Evolutionary conservation across 768 basidiomycete genomes (phyloP).

Genomic region (Mycena olivaceomarginata): DNA sequence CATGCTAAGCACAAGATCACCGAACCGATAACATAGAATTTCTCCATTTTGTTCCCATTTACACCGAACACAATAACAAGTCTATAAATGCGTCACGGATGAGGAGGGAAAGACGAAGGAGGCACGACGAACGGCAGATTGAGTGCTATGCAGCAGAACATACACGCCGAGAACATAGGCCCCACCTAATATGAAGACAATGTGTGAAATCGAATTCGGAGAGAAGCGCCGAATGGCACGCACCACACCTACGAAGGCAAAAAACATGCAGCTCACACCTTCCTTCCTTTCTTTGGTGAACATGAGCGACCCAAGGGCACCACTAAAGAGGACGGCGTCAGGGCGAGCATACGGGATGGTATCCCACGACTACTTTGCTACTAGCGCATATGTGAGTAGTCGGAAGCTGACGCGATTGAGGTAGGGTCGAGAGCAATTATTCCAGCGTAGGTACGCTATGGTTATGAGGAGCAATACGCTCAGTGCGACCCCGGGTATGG

Average conservation of each 20-base stretch:
- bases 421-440: not conserved
- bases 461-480: not conserved
- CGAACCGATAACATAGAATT: slow-evolving; percentile 17
- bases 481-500: slow-evolving; percentile 4
- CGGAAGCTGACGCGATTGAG: slow-evolving; percentile 8
- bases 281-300: slow-evolving; percentile 3
- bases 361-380: not conserved
- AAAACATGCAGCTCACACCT: not conserved
- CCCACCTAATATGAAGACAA: slow-evolving; percentile 1
- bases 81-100: slow-evolving; percentile 5
- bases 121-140: not conserved
- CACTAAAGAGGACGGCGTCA: not conserved
- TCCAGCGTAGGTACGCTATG: not conserved
- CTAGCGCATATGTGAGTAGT: not conserved
- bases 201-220: slow-evolving; percentile 3
- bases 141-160: slow-evolving; percentile 9
- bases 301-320: not conserved
- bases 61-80: slow-evolving; percentile 5
- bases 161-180: slow-evolving; percentile 3
- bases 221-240: not conserved
- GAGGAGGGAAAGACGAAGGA: not conserved
- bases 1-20: not conserved
- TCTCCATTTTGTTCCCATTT: slow-evolving; percentile 19
- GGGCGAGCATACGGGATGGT: not conserved
- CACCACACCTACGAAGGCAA: slow-evolving; percentile 1